phyloP scores from a whole-genome alignment of 768 basidiomycete species.

The Leccinellum rugosiceps region DNA sequence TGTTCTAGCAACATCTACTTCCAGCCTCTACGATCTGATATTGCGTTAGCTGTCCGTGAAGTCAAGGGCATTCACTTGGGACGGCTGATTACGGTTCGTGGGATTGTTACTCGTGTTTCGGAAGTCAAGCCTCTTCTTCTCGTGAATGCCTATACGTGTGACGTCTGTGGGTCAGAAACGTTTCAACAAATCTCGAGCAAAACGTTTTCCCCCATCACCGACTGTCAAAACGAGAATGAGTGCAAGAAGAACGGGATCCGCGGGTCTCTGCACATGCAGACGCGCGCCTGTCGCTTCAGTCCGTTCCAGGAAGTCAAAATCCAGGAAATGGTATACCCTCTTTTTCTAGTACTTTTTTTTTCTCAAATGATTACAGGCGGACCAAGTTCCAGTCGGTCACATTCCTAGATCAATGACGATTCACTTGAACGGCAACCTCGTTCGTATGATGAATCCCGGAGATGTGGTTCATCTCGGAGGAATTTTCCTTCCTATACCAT shows the following conservation, averaged over 20 bases:
- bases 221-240: conserved; percentile 83
- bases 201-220: conserved; percentile 82
- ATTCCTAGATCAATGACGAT: conserved; percentile 98
- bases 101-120: conserved; percentile 97
- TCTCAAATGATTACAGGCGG: conserved; percentile 54
- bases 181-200: conserved; percentile 96
- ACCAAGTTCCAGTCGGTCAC: conserved; percentile 99
- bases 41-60: conserved; percentile 85
- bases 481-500: conserved; percentile 95
- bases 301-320: conserved; percentile 99
- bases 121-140: conserved; percentile 97
- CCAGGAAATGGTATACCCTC: conserved; percentile 83
- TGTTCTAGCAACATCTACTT: conserved; percentile 85
- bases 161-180: conserved; percentile 96
- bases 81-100: conserved; percentile 90
- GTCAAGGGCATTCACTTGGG: conserved; percentile 88
- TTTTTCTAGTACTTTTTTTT: not conserved
- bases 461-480: conserved; percentile 96
- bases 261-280: conserved; percentile 98
- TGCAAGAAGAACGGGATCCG: conserved; percentile 83
- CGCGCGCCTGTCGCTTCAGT: conserved; percentile 92
- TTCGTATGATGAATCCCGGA: conserved; percentile 90
- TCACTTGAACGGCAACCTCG: conserved; percentile 88
- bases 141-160: conserved; percentile 98
- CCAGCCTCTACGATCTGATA: conserved; percentile 73